A percentile compares a stretch with the other conserved stretches of the same genome.
Evolutionary conservation across 805 yeast species (phyloP).

Genomic region (Metschnikowia borealis): DNA sequence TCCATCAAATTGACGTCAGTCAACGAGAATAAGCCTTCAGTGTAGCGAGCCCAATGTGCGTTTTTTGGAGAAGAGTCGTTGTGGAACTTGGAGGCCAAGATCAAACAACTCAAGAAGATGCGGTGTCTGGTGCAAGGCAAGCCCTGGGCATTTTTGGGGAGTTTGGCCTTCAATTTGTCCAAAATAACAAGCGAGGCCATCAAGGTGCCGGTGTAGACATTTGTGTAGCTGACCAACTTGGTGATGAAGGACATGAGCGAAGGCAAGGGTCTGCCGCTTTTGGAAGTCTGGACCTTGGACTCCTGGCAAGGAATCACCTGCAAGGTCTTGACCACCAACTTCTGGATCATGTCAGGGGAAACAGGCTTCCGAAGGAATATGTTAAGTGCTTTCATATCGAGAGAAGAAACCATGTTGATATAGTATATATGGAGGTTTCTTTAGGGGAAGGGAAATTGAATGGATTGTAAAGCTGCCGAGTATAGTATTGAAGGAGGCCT

Average conservation of each 20-base stretch:
- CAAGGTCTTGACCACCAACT: slow-evolving; percentile 59
- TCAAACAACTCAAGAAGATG: slow-evolving; percentile 68
- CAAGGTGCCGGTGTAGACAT: slow-evolving; percentile 76
- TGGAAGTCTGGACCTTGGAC: slow-evolving; percentile 26
- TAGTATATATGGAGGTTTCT: neutral
- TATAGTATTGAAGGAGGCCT: neutral
- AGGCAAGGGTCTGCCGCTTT: slow-evolving; percentile 46
- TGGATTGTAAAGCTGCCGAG: neutral
- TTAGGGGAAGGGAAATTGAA: neutral
- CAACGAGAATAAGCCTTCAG: slow-evolving; percentile 65
- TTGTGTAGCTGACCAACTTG: slow-evolving; percentile 66
- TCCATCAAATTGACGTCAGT: slow-evolving; percentile 79
- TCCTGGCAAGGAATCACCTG: slow-evolving; percentile 62
- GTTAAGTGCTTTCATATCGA: slow-evolving; percentile 50
- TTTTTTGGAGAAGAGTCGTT: slow-evolving; percentile 78
- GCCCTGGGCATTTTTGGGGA: slow-evolving; percentile 72
- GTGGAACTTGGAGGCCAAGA: slow-evolving; percentile 68
- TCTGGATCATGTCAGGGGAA: slow-evolving; percentile 70
- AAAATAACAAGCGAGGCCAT: slow-evolving; percentile 69
- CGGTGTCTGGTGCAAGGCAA: slow-evolving; percentile 78
- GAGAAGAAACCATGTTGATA: slow-evolving; percentile 18
- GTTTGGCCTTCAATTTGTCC: slow-evolving; percentile 53
- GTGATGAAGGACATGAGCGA: slow-evolving; percentile 73
- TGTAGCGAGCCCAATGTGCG: slow-evolving; percentile 73
- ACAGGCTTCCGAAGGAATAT: slow-evolving; percentile 62